phyloP scores from a whole-genome alignment of 129 eudicot genomes.

The Apium graveolens region DNA sequence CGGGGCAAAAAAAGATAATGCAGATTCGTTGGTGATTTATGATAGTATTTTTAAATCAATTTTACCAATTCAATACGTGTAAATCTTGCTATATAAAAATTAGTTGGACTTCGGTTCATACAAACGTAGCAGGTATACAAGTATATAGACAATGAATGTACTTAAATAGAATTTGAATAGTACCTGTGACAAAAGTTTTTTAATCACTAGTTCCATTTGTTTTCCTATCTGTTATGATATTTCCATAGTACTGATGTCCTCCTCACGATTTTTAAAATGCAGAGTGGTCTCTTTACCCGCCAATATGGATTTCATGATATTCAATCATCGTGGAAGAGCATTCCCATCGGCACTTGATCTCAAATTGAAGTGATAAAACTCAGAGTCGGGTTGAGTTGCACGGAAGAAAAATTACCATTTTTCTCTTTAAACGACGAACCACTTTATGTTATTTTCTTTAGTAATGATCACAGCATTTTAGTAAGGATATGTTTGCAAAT shows the following conservation, averaged over 20 bases:
- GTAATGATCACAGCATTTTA: constrained; percentile 1
- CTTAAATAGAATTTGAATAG: not conserved
- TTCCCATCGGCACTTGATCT: constrained; percentile 45
- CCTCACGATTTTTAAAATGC: constrained; percentile 18
- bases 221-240: not conserved
- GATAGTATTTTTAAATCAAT: not conserved
- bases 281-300: constrained; percentile 76
- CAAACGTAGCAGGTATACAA: not conserved
- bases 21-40: not conserved
- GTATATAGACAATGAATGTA: not conserved
- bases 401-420: not conserved
- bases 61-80: not conserved
- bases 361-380: constrained; percentile 49
- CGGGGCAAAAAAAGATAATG: not conserved
- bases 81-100: not conserved
- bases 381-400: not conserved
- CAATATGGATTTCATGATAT: constrained; percentile 82
- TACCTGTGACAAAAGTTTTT: not conserved
- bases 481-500: not conserved
- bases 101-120: not conserved
- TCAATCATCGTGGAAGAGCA: constrained; percentile 92
- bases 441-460: not conserved
- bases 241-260: not conserved
- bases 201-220: not conserved
- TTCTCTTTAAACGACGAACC: not conserved